A percentile compares a stretch with the other conserved stretches of the same genome.
Evolutionary conservation across 768 basidiomycete species (phyloP).

Genomic region (Porphyrellus cyaneotinctus): DNA sequence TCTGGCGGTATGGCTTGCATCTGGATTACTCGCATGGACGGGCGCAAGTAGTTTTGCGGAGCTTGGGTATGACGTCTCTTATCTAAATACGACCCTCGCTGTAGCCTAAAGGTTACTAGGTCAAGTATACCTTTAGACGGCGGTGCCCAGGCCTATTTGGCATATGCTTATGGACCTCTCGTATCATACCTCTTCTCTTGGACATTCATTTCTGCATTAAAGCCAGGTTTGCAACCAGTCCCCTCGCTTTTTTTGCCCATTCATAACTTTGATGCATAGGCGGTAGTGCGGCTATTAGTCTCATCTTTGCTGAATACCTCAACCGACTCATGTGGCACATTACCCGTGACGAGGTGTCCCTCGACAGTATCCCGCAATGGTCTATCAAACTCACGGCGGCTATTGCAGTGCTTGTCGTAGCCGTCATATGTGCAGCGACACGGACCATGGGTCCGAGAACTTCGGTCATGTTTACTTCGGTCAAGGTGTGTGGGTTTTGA

Average conservation of each 20-base stretch:
- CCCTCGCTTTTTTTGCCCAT: neutral
- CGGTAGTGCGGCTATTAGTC: slow-evolving; percentile 75
- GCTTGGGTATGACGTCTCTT: slow-evolving; percentile 57
- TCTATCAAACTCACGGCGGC: slow-evolving; percentile 84
- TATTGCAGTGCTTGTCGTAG: slow-evolving; percentile 66
- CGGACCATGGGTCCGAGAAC: slow-evolving; percentile 74
- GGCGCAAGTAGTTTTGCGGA: slow-evolving; percentile 94
- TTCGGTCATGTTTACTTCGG: slow-evolving; percentile 80
- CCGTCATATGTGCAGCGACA: slow-evolving; percentile 73
- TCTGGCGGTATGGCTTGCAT: slow-evolving; percentile 76
- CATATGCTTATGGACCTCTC: slow-evolving; percentile 83
- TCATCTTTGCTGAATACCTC: slow-evolving; percentile 90
- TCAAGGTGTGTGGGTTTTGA: slow-evolving; percentile 57
- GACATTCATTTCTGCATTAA: slow-evolving; percentile 87
- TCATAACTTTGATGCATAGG: slow-evolving; percentile 37
- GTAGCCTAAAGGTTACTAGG: slow-evolving; percentile 6
- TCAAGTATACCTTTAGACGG: slow-evolving; percentile 41
- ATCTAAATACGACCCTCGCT: neutral
- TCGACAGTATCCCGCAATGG: slow-evolving; percentile 83
- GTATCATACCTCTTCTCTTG: slow-evolving; percentile 91
- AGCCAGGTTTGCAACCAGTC: slow-evolving; percentile 55
- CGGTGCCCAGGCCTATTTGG: slow-evolving; percentile 74
- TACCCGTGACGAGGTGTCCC: slow-evolving; percentile 64
- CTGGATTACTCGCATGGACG: slow-evolving; percentile 89
- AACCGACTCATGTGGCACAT: slow-evolving; percentile 84